Base-by-base conservation (phyloP, 495 filamentous ascomycete genomes). In the Apiosordaria backusii region DNA sequence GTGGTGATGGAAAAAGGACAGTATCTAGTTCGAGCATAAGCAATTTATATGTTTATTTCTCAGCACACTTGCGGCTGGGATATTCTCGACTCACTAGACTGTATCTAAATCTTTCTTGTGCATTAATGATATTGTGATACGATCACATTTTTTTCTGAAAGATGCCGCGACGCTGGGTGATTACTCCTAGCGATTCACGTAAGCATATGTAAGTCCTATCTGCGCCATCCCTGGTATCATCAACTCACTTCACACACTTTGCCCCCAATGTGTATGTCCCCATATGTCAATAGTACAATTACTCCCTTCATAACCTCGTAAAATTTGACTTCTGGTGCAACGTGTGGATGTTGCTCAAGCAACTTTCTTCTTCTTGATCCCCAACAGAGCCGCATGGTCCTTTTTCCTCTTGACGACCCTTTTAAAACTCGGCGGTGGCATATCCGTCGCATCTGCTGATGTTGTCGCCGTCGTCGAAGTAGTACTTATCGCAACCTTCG, bases 381-480 rank as follows among this genome's bases (percentile, higher is more conserved):
- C 93, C 67, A 97, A 72, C 26, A 86, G 77, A 29, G 88, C 88
- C 10, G 82, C 75, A 61, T 88, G 81, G 63, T 90, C 86, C 81
- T 93, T 94, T 77, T 94, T 97, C 75, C 90, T 88, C 82, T 93
- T 96, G 67, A 90, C 86, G 25, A 87, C 85, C 64, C 89, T 81
- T 72, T 90, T 90, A 75, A 97, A 96, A 3, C 82, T 86, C 15
- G 90, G 87, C n/a, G 87, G 79, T 18, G 88, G 84, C 64, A 84
- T 69, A 53, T 68, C 72, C 13, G 68, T 62, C 19, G 73, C 73
- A 18, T 24, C 60, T 0, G 75, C 65, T 3, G 63, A 53, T 22
- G 76, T 64, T 52, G 70, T 63, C 57, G 77, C 76, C 50, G 78
- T 61, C 29, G 67, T 68, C 23, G 60, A 62, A 65, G 54, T 67